Conservation (phyloP, 2,329 filamentous ascomycete species). For the Massarina eburnea region DNA sequence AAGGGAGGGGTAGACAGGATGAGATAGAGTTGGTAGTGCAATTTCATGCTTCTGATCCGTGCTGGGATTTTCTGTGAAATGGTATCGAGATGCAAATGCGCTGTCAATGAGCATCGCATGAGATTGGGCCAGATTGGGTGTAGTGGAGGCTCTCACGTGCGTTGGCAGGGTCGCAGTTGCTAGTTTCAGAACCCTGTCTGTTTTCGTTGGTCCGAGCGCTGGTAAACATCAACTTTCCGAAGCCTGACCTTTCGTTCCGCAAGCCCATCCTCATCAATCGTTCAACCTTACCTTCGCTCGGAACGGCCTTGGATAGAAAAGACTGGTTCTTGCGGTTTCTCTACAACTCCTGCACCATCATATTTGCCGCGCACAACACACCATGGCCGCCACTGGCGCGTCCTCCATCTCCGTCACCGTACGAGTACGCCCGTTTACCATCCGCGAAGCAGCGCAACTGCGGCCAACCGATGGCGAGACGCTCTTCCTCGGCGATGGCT, state of each 20-base stretch:
- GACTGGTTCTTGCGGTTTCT: conserved; percentile 4
- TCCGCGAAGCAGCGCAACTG: conserved; percentile 93
- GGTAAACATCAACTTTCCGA: conserved; percentile 24
- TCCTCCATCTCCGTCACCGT: conserved; percentile 57
- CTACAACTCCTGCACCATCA: conserved; percentile 4
- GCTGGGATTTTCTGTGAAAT: too few species aligned
- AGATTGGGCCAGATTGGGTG: too few species aligned
- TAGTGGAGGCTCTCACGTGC: too few species aligned
- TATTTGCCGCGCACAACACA: conserved; percentile 9
- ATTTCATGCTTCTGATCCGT: not conserved
- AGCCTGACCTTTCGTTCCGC: conserved; percentile 24
- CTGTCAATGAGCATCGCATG: not conserved
- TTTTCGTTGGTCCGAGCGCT: conserved; percentile 25
- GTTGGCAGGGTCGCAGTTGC: conserved; percentile 25
- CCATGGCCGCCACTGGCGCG: conserved; percentile 47
- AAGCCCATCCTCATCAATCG: conserved; percentile 16
- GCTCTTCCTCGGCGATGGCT: conserved; percentile 94
- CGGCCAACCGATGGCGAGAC: conserved; percentile 78
- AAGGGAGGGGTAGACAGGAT: not conserved
- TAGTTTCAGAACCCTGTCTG: conserved; percentile 27
- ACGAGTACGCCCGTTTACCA: conserved; percentile 69
- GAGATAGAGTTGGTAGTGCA: not conserved
- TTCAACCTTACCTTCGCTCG: conserved; percentile 17
- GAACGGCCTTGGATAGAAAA: not conserved
- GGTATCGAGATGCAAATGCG: too few species aligned